Evolutionary conservation across 495 filamentous ascomycete species (phyloP), one percentile per base, ranked within the genome.

Genomic region (Delitschia confertaspora): DNA sequence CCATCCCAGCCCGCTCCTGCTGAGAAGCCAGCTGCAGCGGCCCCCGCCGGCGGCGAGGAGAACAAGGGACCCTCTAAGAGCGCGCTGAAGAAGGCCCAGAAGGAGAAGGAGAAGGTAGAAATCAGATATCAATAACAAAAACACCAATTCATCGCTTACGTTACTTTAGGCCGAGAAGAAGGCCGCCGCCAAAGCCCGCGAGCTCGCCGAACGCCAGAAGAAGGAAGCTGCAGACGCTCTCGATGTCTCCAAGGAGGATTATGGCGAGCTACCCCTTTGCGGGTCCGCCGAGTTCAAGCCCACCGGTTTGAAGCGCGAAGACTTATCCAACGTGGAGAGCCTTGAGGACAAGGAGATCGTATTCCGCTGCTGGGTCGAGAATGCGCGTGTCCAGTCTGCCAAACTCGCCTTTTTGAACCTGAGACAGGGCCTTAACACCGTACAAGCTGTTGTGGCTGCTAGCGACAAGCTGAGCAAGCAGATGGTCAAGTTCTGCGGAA

Each of bases 401-500:
- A 69, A 69, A 50, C 60, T 69, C 3, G 62, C 62, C 3, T 69
- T 69, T 53, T 33, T 69, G 25, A 57, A 64, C n/a, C 57, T 69
- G 26, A 33, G 61, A 6, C 55, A 67, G 39, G 57, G 58, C 3
- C 9, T 55, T 11, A 29, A 48, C 16, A 67, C 53, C 13, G 61
- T 69, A 16, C 66, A 69, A 40, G 64, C 61, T 6, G 66, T 69
- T 7, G 64, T 68, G 9, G 65, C 66, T 3, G 62, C 63, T n/a
- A 65, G 58, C 41, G 65, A 70, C 14, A 60, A 56, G 29, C 58
- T 81, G 10, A 75, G 70, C 53, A 73, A 71, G 52, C 80, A 88
- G 65, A 95, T 96, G 79, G 81, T 94, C 23, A 89, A 93, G 63
- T 95, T 83, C 75, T 79, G 78, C 10, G 78, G 80, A 51, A 79